Percentiles rank a stretch among this genome's conserved stretches.
Conservation (phyloP, 2,329 filamentous ascomycete species). For the Botrytis medusae region DNA sequence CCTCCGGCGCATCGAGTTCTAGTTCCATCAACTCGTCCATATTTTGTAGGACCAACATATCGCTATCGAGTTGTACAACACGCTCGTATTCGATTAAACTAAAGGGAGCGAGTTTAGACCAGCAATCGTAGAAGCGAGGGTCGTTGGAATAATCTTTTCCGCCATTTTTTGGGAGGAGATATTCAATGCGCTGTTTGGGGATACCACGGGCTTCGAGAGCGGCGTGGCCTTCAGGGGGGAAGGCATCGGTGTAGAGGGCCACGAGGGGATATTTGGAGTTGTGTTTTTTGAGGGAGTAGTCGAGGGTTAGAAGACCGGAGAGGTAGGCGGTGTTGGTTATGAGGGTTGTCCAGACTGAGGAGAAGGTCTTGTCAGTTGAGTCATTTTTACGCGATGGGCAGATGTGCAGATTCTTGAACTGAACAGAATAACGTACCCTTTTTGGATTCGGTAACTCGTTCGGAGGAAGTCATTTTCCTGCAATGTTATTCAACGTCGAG, state of each 20-base stretch:
- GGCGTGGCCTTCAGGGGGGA: slow-evolving; percentile 65
- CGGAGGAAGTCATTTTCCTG: slow-evolving; percentile 21
- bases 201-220: slow-evolving; percentile 71
- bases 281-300: slow-evolving; percentile 68
- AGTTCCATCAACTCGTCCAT: slow-evolving; percentile 95
- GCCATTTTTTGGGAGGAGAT: slow-evolving; percentile 64
- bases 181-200: slow-evolving; percentile 66
- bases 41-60: slow-evolving; percentile 80
- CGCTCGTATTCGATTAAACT: slow-evolving; percentile 73
- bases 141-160: slow-evolving; percentile 69
- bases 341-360: slow-evolving; percentile 79
- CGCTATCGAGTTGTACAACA: slow-evolving; percentile 81
- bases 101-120: slow-evolving; percentile 83
- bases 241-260: slow-evolving; percentile 77
- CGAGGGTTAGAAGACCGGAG: slow-evolving; percentile 76
- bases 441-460: slow-evolving; percentile 36
- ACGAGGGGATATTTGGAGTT: slow-evolving; percentile 73
- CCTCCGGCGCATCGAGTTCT: slow-evolving; percentile 59
- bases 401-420: neutral
- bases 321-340: slow-evolving; percentile 85
- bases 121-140: slow-evolving; percentile 85
- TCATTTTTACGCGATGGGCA: neutral
- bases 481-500: neutral
- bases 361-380: slow-evolving; percentile 19
- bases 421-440: slow-evolving; percentile 30